Evolutionary conservation across 805 yeast genomes (phyloP).

Genomic region (Metschnikowia gelsemii): DNA sequence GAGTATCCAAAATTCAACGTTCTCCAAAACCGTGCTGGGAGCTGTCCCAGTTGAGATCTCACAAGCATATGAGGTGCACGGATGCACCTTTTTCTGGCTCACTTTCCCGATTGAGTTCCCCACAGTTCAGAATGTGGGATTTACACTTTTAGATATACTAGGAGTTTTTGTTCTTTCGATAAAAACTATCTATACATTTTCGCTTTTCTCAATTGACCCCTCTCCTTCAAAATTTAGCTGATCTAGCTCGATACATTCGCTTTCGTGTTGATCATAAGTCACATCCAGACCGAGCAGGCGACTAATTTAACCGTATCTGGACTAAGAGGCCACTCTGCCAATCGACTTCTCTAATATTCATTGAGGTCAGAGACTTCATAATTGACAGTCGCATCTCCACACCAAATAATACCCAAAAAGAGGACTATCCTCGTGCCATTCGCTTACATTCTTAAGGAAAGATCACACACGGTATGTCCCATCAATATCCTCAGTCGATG

Average conservation of each 20-base stretch:
- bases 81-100: slow-evolving; percentile 8
- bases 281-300: too few species aligned
- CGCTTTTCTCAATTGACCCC: too few species aligned
- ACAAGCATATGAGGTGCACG: slow-evolving; percentile 2
- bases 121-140: slow-evolving; percentile 1
- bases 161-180: background rate
- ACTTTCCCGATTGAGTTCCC: slow-evolving; percentile 9
- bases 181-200: too few species aligned
- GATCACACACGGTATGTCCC: too few species aligned
- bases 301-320: too few species aligned
- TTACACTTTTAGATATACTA: too few species aligned
- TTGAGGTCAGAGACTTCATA: background rate
- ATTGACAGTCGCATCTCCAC: background rate
- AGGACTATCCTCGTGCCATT: slow-evolving; percentile 9
- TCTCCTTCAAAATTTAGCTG: background rate
- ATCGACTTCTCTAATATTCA: too few species aligned
- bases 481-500: slow-evolving; percentile 1
- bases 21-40: slow-evolving; percentile 6
- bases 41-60: slow-evolving; percentile 9
- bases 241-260: background rate
- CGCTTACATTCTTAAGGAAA: slow-evolving; percentile 3
- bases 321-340: too few species aligned
- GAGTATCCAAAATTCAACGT: too few species aligned
- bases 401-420: background rate
- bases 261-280: background rate